A percentile compares a stretch with the other conserved stretches of the same genome.
These are phyloP conservation scores for Fusarium stilboides DNA, from an alignment of 2,329 filamentous ascomycete genomes.

Conservation along the genomic window DNA sequence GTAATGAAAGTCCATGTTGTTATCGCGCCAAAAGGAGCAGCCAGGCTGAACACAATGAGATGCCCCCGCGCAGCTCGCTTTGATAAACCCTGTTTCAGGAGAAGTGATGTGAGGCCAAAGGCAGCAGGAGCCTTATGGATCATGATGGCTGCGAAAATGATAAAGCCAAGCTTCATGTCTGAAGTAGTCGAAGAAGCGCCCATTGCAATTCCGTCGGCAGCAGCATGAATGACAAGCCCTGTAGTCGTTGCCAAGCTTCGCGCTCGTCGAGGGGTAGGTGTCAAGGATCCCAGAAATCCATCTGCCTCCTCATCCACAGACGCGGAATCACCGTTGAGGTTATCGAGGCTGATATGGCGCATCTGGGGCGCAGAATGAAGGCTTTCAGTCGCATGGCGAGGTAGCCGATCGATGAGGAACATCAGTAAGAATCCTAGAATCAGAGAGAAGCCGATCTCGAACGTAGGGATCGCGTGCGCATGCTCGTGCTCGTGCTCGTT, in stretches of 20 bases:
- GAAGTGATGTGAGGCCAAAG: conserved; percentile 91
- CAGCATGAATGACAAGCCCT: conserved; percentile 95
- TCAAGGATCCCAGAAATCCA: conserved; percentile 71
- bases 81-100: conserved; percentile 91
- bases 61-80: conserved; percentile 89
- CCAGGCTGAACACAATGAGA: conserved; percentile 90
- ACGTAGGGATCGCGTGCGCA: conserved; percentile 67
- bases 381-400: conserved; percentile 78
- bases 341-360: conserved; percentile 90
- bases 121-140: conserved; percentile 97
- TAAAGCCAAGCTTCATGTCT: conserved; percentile 83
- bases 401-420: conserved; percentile 93
- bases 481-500: conserved; percentile 58
- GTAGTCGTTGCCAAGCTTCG: conserved; percentile 86
- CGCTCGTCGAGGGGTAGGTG: conserved; percentile 70
- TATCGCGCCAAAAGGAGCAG: conserved; percentile 88
- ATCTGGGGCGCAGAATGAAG: conserved; percentile 77
- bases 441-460: conserved; percentile 89
- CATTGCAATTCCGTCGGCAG: conserved; percentile 95
- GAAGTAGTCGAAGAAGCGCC: conserved; percentile 87
- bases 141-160: conserved; percentile 97
- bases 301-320: conserved; percentile 70
- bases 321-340: conserved; percentile 72
- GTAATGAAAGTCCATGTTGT: conserved; percentile 86
- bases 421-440: conserved; percentile 93